Evolutionary conservation across 371 early-diverging fungal genomes (phyloP), one percentile per base, ranked within the genome.

Genomic region (Mortierella sp.): DNA sequence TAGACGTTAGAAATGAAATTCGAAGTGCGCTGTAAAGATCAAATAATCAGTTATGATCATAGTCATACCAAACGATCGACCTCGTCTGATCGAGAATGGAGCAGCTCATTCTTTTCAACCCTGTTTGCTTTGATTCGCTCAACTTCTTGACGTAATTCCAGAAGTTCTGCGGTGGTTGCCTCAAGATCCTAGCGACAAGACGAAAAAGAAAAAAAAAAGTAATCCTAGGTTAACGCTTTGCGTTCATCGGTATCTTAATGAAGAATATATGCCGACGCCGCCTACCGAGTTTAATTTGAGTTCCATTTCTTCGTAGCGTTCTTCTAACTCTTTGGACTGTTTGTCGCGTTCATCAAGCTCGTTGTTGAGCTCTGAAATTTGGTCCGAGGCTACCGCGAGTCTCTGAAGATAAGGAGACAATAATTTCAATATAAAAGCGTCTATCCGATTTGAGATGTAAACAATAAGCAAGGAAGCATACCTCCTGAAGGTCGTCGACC

Each of bases 251-350:
- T 36, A 6, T 36, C 36, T 36, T 36, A 10, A 15, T 43, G 43
- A 43, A 10, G 43, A 15, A n/a, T 50, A 7, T 3, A 16, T 50
- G n/a, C 28, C 0, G 9, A 10, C 28, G 9, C 55, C 4, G 28
- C 59, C 59, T 59, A 77, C 77, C 48, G 74, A 69, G 64, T 70
- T 71, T 36, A 74, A 58, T 45, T 63, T 67, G 53, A 71, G 59
- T 28, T 77, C 69, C 73, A 77, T 72, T 32, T 72, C 78, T 21
- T 72, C 69, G 41, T 77, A 69, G 28, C 76, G 75, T n/a, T 76
- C 76, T 53, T 81, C 70, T 7, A 69, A 47, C 6, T 81, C 76
- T 65, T 71, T 70, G 41, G 71, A 55, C 15, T 74, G 71, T 33
- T 72, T 67, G 10, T 80, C 76, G 0, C 73, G 82, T 1, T 70